Percentiles rank a stretch among this genome's conserved stretches.
phyloP scores from a whole-genome alignment of 257 asterid genomes.

The Lycium barbarum region DNA sequence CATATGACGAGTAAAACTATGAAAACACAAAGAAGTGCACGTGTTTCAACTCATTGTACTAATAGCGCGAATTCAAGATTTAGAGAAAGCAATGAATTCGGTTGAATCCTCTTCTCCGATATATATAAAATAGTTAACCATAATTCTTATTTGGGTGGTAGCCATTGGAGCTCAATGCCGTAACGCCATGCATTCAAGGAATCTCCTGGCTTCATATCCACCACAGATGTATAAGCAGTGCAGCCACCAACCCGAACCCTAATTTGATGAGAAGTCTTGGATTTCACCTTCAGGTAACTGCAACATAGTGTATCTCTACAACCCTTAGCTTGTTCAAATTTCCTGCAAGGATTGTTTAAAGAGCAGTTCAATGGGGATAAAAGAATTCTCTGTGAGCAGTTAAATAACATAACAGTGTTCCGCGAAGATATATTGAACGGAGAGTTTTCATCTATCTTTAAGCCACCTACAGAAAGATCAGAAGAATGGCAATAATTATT shows the following conservation, averaged over 20 bases:
- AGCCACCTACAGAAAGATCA: slow-evolving; percentile 41
- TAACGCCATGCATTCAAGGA: slow-evolving; percentile 39
- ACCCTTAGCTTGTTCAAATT: slow-evolving; percentile 26
- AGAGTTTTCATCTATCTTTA: slow-evolving; percentile 40
- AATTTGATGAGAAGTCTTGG: slow-evolving; percentile 43
- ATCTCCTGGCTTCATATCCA: slow-evolving; percentile 33
- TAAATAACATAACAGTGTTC: slow-evolving; percentile 44
- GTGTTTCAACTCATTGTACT: too few relatives aligned
- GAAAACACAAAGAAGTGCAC: too few relatives aligned
- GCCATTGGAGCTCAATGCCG: slow-evolving; percentile 51
- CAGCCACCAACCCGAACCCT: slow-evolving; percentile 48
- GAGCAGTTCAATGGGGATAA: slow-evolving; percentile 48
- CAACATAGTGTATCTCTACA: slow-evolving; percentile 43
- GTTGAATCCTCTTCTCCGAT: too few relatives aligned
- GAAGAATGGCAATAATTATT: slow-evolving; percentile 36
- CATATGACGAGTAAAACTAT: too few relatives aligned
- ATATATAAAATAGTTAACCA: too few relatives aligned
- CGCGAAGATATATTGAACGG: slow-evolving; percentile 49
- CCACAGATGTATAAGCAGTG: slow-evolving; percentile 45
- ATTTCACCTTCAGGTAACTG: slow-evolving; percentile 38
- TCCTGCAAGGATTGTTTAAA: slow-evolving; percentile 38
- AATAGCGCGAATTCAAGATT: too few relatives aligned
- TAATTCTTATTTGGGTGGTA: slow-evolving; percentile 32
- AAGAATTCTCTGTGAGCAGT: slow-evolving; percentile 39
- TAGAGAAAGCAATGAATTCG: too few relatives aligned